Evolutionary conservation across 805 yeast species (phyloP).

Genomic region (Wickerhamomyces pijperi): DNA sequence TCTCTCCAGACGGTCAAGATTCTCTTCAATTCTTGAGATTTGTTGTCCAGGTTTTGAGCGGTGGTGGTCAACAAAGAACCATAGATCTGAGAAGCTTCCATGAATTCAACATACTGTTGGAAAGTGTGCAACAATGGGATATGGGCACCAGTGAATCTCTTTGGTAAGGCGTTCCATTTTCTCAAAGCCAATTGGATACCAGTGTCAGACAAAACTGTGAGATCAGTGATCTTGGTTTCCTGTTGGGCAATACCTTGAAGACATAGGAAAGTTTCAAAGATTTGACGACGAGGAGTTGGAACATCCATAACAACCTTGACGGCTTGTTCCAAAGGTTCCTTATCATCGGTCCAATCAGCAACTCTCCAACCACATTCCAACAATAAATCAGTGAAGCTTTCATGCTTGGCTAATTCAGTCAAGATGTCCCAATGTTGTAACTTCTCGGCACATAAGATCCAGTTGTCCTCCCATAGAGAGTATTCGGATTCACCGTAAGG

Average conservation of each 20-base stretch:
- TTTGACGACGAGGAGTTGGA: conserved; percentile 94
- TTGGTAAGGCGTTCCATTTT: conserved; percentile 88
- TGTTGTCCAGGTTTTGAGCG: conserved; percentile 83
- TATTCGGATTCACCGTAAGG: conserved; percentile 96
- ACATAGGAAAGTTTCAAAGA: conserved; percentile 87
- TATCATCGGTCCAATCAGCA: conserved; percentile 94
- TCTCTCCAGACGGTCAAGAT: conserved; percentile 98
- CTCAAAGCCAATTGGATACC: conserved; percentile 88
- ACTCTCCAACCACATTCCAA: conserved; percentile 99
- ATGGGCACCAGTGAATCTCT: conserved; percentile 68
- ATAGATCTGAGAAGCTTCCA: conserved; percentile 94
- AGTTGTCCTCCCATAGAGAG: conserved; percentile 95
- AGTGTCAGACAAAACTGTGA: conserved; percentile 83
- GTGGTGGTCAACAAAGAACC: conserved; percentile 80
- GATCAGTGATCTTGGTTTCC: conserved; percentile 73
- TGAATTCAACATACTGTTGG: conserved; percentile 94
- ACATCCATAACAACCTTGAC: conserved; percentile 97
- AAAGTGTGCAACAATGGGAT: conserved; percentile 83
- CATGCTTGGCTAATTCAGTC: conserved; percentile 94
- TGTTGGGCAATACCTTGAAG: conserved; percentile 91
- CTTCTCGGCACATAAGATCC: conserved; percentile 96
- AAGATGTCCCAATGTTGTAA: conserved; percentile 96
- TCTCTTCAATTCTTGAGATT: conserved; percentile 88
- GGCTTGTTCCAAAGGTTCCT: conserved; percentile 88
- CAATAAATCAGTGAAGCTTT: conserved; percentile 88